Evolutionary conservation across 73 alveolate genomes (phyloP).

Genomic region (Stentor roeselii): DNA sequence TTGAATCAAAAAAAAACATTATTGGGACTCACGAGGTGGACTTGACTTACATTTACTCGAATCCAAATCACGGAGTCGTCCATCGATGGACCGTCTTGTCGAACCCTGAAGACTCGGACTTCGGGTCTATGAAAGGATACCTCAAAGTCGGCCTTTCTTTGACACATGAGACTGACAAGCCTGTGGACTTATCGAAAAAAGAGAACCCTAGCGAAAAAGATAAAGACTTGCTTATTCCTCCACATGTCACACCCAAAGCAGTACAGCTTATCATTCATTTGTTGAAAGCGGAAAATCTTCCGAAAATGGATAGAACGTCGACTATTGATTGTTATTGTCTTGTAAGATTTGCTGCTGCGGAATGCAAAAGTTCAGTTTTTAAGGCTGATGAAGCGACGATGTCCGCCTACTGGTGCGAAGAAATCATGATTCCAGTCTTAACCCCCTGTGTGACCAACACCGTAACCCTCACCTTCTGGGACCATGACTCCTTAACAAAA

Average conservation of each 20-base stretch:
- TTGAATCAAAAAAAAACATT: not conserved
- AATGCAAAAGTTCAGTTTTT: not conserved
- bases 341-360: slow-evolving; percentile 23
- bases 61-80: slow-evolving; percentile 1
- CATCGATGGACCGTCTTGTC: slow-evolving; percentile 25
- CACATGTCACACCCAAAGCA: not conserved
- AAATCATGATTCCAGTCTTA: slow-evolving; percentile 14
- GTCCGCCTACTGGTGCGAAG: slow-evolving; percentile 13
- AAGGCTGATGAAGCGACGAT: not conserved
- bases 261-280: not conserved
- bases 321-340: slow-evolving; percentile 7
- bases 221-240: slow-evolving; percentile 23
- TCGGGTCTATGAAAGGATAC: slow-evolving; percentile 22
- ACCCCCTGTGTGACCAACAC: not conserved
- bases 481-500: slow-evolving; percentile 13
- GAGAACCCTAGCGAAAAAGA: slow-evolving; percentile 12
- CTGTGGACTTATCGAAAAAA: not conserved
- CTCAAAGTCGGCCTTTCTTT: slow-evolving; percentile 26
- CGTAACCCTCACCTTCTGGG: slow-evolving; percentile 21
- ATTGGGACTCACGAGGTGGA: slow-evolving; percentile 22
- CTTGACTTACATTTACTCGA: slow-evolving; percentile 1
- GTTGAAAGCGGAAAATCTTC: slow-evolving; percentile 19
- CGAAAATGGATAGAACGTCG: slow-evolving; percentile 19
- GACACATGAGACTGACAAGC: not conserved
- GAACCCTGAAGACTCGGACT: slow-evolving; percentile 24